Base-by-base conservation (phyloP, 352 stramenopile species). In the Thalassiosira exigua region DNA sequence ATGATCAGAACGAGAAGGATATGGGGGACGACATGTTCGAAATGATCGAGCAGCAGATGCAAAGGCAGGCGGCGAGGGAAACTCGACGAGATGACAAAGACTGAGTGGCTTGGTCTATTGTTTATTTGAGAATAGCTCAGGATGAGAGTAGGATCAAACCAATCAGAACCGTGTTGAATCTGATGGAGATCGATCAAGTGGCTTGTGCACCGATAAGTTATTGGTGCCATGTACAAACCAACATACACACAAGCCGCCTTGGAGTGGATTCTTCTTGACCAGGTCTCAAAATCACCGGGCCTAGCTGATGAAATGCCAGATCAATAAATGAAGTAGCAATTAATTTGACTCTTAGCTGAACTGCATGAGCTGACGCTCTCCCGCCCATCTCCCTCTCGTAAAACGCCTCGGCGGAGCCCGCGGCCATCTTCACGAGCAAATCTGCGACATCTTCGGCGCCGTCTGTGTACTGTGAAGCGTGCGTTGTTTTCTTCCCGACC, bases 401-500 rank as follows among this genome's bases (percentile, higher is more conserved):
- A 32, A 2, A 64, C 22, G 27, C 56, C 27, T 41, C 21, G 46
- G 42, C 44, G 30, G 56, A 69, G 5, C 68, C 68, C 14, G 32
- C 24, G 1, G 68, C 68, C 42, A 76, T 62, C 41, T 76, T 76
- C 27, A 76, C 68, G 24, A 76, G 41, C 30, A 78, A 54, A 70
- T 78, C 7, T 44, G 36, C 36, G 36, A 44, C 7, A 44, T 44
- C 36, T 44, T 44, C 36, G 36, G 80, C 88, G 71, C 86, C 75
- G 14, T 85, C 87, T 12, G 92, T 81, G 51, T 82, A 93, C 33
- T 87, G 78, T 7, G 78, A 87, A 14, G 88, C 88, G 77, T 91
- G 79, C 11, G 56, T 90, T 48, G 69, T 64, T 53, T 92, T 93
- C 48, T 90, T 93, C 32, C 88, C 88, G 4, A 93, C 88, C 22